Percentiles rank a stretch among this genome's conserved stretches.
phyloP scores from a whole-genome alignment of 306 rosid species.

The Pterocarpus macrocarpus region DNA sequence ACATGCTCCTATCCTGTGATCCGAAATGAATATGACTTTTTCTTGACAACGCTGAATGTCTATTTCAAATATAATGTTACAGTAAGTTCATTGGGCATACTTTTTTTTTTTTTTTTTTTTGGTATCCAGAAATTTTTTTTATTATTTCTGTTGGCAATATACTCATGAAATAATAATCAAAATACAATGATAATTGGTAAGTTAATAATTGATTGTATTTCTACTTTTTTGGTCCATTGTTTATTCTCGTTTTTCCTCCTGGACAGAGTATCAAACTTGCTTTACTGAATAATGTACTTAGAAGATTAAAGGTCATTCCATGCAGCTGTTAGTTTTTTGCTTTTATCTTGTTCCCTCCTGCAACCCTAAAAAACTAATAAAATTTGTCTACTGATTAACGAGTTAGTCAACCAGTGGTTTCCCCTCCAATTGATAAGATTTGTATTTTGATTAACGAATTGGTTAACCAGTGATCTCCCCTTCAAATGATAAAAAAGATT shows the following conservation, averaged over 20 bases:
- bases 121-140: conserved; percentile 1
- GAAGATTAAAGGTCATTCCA: conserved; percentile 8
- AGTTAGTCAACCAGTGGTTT: too few species aligned
- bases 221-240: neutral
- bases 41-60: conserved; percentile 72
- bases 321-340: neutral
- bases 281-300: conserved; percentile 31
- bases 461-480: too few species aligned
- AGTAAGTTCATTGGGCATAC: conserved; percentile 60
- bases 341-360: neutral
- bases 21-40: conserved; percentile 80
- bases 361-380: neutral
- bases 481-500: too few species aligned
- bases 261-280: conserved; percentile 19
- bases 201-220: conserved; percentile 22
- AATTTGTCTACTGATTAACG: too few species aligned
- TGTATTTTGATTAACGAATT: too few species aligned
- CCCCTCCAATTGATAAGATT: too few species aligned
- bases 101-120: neutral
- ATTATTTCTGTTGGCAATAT: conserved; percentile 27
- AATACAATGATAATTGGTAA: neutral
- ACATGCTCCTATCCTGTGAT: conserved; percentile 83
- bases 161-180: conserved; percentile 12
- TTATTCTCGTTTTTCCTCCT: conserved; percentile 36
- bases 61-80: conserved; percentile 92